A percentile compares a stretch with the other conserved stretches of the same genome.
Evolutionary conservation across 306 rosid species (phyloP).

Genomic region (Gillenia trifoliata): DNA sequence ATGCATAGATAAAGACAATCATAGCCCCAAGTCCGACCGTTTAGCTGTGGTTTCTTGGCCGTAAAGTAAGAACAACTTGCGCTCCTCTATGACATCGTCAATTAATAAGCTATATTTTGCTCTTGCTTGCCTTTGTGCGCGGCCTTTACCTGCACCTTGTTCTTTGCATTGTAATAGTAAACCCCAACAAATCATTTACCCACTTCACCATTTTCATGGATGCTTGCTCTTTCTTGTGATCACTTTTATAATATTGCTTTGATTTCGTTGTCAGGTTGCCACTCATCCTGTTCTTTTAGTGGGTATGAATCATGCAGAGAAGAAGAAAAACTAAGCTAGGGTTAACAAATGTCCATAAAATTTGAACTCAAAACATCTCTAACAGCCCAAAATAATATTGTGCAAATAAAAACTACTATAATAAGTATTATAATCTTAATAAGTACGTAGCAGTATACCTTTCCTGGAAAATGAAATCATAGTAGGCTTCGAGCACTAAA

Average conservation of each 20-base stretch:
- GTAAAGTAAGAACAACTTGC: conserved; percentile 52
- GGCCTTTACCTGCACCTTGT: no score
- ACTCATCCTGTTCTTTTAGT: conserved; percentile 34
- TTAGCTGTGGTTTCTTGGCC: conserved; percentile 46
- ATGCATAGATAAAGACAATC: conserved; percentile 34
- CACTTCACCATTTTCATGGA: conserved; percentile 18
- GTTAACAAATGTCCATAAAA: no score
- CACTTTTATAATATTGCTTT: conserved; percentile 30
- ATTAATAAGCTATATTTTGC: conserved; percentile 22
- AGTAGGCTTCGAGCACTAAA: conserved; percentile 33
- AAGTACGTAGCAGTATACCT: conserved; percentile 12
- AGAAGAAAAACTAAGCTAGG: neutral
- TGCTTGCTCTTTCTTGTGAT: conserved; percentile 25
- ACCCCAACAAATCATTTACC: conserved; percentile 33
- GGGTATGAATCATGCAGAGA: conserved; percentile 34
- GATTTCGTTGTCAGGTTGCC: conserved; percentile 30
- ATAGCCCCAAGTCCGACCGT: conserved; percentile 45
- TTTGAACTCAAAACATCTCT: no score
- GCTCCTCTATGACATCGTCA: conserved; percentile 52
- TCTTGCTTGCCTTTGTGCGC: no score
- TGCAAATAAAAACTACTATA: neutral
- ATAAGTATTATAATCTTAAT: neutral
- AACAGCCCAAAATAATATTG: neutral
- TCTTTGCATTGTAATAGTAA: conserved; percentile 26
- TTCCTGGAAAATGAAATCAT: conserved; percentile 37